Evolutionary conservation across 2,329 filamentous ascomycete genomes (phyloP).

Genomic region (Aureobasidium sp.): DNA sequence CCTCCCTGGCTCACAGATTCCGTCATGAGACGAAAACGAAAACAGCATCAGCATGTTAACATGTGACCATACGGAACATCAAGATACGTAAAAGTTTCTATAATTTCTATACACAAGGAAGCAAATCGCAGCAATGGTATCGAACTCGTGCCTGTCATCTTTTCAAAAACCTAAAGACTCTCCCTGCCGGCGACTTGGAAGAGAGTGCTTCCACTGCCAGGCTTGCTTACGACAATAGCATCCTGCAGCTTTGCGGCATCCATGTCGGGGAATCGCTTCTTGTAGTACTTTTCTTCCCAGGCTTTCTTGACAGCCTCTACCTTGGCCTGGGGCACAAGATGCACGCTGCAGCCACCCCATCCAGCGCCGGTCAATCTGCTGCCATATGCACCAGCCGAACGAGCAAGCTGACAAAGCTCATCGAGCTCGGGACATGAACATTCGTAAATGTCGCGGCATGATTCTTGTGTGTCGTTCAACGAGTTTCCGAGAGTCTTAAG

Average conservation of each 20-base stretch:
- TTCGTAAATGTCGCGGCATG: slow-evolving; percentile 80
- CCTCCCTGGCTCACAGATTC: slow-evolving; percentile 23
- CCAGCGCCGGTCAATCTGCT: slow-evolving; percentile 85
- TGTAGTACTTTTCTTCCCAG: slow-evolving; percentile 76
- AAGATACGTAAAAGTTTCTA: neutral
- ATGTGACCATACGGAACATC: neutral
- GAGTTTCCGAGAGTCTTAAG: slow-evolving; percentile 68
- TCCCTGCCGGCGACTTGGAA: slow-evolving; percentile 25
- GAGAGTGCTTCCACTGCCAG: slow-evolving; percentile 58
- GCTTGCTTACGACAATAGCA: slow-evolving; percentile 83
- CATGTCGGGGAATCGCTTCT: slow-evolving; percentile 59
- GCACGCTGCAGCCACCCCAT: slow-evolving; percentile 94
- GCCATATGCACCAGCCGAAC: slow-evolving; percentile 71
- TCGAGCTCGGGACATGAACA: slow-evolving; percentile 93
- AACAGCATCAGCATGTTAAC: neutral
- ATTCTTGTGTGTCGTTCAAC: slow-evolving; percentile 83
- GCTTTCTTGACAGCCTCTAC: slow-evolving; percentile 70
- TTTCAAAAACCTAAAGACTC: neutral
- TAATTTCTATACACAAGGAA: slow-evolving; percentile 7
- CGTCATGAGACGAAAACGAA: neutral
- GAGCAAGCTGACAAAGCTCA: slow-evolving; percentile 72
- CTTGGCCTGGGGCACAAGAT: slow-evolving; percentile 78
- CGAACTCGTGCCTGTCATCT: neutral
- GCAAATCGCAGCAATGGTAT: slow-evolving; percentile 8
- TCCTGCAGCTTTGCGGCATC: slow-evolving; percentile 65